Conservation (phyloP, 1,139 yeast genomes). For the Saccharomyces hybrid region DNA sequence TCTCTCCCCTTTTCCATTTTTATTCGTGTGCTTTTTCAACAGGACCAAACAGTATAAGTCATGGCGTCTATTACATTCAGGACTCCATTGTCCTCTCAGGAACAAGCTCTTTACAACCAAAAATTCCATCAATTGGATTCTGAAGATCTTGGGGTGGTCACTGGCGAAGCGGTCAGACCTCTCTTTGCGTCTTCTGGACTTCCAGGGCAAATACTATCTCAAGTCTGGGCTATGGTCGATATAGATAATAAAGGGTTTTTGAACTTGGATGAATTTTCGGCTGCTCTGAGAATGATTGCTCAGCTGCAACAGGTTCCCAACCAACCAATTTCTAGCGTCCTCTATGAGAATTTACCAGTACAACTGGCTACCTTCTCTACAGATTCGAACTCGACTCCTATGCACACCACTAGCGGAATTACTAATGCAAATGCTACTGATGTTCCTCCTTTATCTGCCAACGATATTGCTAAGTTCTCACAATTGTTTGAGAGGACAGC, state of each 20-base stretch:
- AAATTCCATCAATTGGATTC: constrained; percentile 75
- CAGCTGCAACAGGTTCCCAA: constrained; percentile 52
- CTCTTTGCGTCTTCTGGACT: constrained; percentile 82
- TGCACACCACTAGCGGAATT: constrained; percentile 24
- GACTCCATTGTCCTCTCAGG: constrained; percentile 63
- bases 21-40: neutral
- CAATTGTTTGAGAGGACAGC: constrained; percentile 63
- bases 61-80: constrained; percentile 27
- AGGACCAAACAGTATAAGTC: neutral
- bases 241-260: constrained; percentile 76
- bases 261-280: constrained; percentile 71
- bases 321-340: constrained; percentile 18
- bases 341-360: constrained; percentile 24
- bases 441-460: constrained; percentile 54
- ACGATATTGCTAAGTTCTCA: constrained; percentile 64
- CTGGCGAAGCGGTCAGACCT: constrained; percentile 85
- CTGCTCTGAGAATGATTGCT: constrained; percentile 84
- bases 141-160: constrained; percentile 70
- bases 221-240: constrained; percentile 92
- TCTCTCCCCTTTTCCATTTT: neutral
- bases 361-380: constrained; percentile 23
- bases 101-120: constrained; percentile 62
- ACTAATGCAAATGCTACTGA: constrained; percentile 23
- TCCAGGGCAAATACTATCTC: constrained; percentile 71
- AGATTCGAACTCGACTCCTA: constrained; percentile 39